Conservation (phyloP, 179 eudicot species). For the Amaranthus tricolor region DNA sequence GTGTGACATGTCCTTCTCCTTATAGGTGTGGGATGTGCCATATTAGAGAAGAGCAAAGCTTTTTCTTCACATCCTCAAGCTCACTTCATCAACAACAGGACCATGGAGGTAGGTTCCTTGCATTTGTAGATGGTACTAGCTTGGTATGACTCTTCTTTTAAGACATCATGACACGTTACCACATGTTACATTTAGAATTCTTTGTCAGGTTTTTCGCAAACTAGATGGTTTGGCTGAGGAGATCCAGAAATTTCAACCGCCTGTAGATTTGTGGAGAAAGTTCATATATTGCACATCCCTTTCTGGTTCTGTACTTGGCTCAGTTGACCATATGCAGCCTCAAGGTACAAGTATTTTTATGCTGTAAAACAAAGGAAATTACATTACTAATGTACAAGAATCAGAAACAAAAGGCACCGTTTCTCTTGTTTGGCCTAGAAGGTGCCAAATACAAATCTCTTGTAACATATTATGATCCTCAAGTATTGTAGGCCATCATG, state of each 20-base stretch:
- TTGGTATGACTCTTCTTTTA: conserved; percentile 7
- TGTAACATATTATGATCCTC: not conserved
- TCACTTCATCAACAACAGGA: conserved; percentile 89
- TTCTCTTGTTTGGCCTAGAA: not conserved
- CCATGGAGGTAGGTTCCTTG: conserved; percentile 77
- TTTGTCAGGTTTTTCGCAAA: conserved; percentile 75
- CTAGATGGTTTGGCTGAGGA: conserved; percentile 81
- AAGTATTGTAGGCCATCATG: not conserved
- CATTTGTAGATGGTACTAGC: not conserved
- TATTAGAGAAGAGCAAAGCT: conserved; percentile 66
- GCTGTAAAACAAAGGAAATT: not conserved
- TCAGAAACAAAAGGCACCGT: conserved; percentile 5
- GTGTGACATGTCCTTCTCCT: conserved; percentile 1
- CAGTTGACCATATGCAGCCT: conserved; percentile 94
- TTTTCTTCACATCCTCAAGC: conserved; percentile 93
- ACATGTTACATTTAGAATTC: conserved; percentile 46
- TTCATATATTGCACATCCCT: conserved; percentile 91
- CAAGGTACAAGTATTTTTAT: conserved; percentile 50
- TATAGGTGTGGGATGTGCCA: conserved; percentile 76
- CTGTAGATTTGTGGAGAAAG: conserved; percentile 91
- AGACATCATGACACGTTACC: conserved; percentile 26
- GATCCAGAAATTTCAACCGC: conserved; percentile 72
- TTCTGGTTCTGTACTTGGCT: conserved; percentile 76
- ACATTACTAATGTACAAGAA: not conserved
- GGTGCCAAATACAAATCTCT: not conserved